phyloP scores from a whole-genome alignment of 345 rosid genomes.

The Psidium guajava region DNA sequence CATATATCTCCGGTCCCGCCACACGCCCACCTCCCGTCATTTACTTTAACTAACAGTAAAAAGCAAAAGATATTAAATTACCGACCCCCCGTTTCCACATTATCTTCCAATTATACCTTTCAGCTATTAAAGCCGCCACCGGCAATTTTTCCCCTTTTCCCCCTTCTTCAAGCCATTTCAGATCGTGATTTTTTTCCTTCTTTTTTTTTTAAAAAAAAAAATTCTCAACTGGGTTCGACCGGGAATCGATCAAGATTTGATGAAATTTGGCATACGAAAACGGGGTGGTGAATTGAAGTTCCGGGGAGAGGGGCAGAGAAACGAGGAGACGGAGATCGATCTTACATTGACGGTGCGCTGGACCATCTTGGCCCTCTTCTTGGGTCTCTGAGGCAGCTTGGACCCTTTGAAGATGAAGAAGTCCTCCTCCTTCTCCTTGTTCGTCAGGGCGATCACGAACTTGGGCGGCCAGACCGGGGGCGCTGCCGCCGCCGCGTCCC shows the following conservation, averaged over 20 bases:
- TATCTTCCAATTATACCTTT: background rate
- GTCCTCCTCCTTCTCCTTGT: conserved; percentile 80
- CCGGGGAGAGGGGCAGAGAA: too few relatives aligned
- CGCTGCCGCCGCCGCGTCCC: conserved; percentile 20
- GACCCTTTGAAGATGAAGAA: conserved; percentile 65
- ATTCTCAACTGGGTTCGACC: background rate
- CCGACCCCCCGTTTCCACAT: background rate
- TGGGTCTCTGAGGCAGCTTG: conserved; percentile 68
- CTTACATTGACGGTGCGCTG: conserved; percentile 70
- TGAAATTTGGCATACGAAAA: background rate
- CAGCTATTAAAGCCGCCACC: background rate
- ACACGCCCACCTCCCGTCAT: background rate
- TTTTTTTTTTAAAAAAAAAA: too few relatives aligned
- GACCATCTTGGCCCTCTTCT: conserved; percentile 59
- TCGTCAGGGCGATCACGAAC: conserved; percentile 60
- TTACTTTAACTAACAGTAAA: background rate
- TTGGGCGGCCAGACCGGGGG: conserved; percentile 59
- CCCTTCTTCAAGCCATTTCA: background rate
- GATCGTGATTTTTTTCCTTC: background rate
- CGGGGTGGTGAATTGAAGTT: background rate
- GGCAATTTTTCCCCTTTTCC: background rate
- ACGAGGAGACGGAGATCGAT: background rate
- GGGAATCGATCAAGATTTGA: background rate
- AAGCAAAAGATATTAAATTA: background rate
- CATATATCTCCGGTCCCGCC: background rate